Evolutionary conservation across 805 yeast genomes (phyloP), one percentile per base, ranked within the genome.

Genomic region (Saturnispora quitensis): DNA sequence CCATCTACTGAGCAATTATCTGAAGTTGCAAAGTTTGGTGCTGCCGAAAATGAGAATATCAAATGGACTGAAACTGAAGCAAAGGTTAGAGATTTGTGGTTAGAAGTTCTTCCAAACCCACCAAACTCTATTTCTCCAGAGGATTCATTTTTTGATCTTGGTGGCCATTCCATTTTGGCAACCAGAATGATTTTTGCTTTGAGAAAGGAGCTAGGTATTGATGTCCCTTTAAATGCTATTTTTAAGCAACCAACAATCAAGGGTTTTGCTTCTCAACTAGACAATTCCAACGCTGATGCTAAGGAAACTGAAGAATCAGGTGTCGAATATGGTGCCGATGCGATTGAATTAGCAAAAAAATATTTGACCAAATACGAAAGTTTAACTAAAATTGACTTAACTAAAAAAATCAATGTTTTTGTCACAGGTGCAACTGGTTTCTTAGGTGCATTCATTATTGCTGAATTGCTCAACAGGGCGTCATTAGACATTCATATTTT

Each of bases 401-500:
- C 58, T 3, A 62, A 55, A 12, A 59, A 60, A 50, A 60, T 51
- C 56, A 73, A 25, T 62, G 86, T 89, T 2, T 89, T 93, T 60
- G 80, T 93, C 43, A 93, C 99, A 27, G 99, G 99, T 64, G 86
- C 83, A 38, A 95, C 99, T 38, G 99, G 99, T 2, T 93, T 91
- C 79, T 71, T 93, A 52, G 99, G 99, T 34, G 81, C 97, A 1
- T 93, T 85, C 67, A 82, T 93, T 47, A 68, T 93, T 44, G 75
- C 86, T 33, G 95, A 93, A 58, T 69, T 93, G 43, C 73, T 93
- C 58, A 47, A 50, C 12, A 53, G 61, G 73, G 72, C 50, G 79
- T 66, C 72, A 7, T 59, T 70, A 31, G 66, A 77, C 28, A 74
- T 86, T 59, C 81, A 77, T 59, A 76, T 90, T 4, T 82, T 69